These are phyloP conservation scores for Raphanus hybrid DNA, from an alignment of 441 rosid species.

Conservation along the genomic window DNA sequence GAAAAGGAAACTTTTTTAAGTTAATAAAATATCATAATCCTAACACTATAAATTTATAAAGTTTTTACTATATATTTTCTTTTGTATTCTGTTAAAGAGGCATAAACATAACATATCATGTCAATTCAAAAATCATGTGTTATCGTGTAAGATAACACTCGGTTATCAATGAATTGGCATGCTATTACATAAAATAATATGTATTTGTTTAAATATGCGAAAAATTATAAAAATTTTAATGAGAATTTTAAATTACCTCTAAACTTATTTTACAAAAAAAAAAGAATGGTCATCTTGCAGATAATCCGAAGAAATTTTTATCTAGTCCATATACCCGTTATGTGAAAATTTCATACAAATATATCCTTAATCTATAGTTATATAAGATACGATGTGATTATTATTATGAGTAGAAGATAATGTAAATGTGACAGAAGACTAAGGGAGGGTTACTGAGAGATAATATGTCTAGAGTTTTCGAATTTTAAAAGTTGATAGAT, in stretches of 20 bases:
- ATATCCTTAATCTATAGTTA: background rate
- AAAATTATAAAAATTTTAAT: background rate
- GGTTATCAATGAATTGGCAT: background rate
- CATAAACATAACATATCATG: too few relatives aligned
- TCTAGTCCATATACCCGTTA: background rate
- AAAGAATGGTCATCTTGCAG: background rate
- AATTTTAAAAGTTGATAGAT: too few relatives aligned
- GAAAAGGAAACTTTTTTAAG: too few relatives aligned
- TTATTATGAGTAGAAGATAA: background rate
- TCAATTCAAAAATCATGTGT: too few relatives aligned
- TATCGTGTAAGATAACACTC: too few relatives aligned
- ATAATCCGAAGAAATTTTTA: background rate
- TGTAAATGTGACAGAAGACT: constrained; percentile 22
- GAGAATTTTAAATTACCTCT: background rate
- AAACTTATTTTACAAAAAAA: background rate
- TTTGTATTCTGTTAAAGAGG: too few relatives aligned
- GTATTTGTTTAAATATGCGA: background rate
- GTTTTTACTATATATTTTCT: too few relatives aligned
- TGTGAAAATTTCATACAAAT: background rate
- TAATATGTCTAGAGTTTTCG: too few relatives aligned
- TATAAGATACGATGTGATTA: background rate
- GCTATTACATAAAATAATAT: background rate
- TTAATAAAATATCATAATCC: too few relatives aligned
- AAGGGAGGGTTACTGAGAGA: background rate
- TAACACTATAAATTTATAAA: too few relatives aligned